Evolutionary conservation across 2,329 filamentous ascomycete species (phyloP), one percentile per base, ranked within the genome.

Genomic region (Alternaria sp.): DNA sequence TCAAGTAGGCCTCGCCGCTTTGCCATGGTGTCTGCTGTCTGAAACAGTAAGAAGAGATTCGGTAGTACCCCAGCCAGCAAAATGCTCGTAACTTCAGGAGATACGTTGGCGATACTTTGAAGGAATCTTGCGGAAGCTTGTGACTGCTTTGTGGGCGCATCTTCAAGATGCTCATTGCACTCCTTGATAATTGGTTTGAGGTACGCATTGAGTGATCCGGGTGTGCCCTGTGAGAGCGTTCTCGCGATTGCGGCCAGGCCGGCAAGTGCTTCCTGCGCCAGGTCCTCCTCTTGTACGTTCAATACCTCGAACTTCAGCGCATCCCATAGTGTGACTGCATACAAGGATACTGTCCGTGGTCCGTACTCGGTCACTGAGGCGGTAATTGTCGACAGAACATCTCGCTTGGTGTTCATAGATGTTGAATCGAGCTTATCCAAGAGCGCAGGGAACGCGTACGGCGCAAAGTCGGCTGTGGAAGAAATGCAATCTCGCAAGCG

Each of bases 401-500:
- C 88, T 76, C 86, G 84, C 83, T 90, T 90, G 17, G 88, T 88
- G 72, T 88, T 89, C 61, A 85, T 81, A 2, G 87, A 89, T 3
- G 86, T 89, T 2, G 88, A 89, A 68, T 90, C 88, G 33, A 90
- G 80, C 70, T 90, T 90, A 67, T 90, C 88, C 31, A 90, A 75
- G 50, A 90, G 79, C 14, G 86, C 83, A n/a, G 88, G 87, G 65
- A 90, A 88, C 3, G 87, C 81, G 67, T 88, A 85, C 1, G 86
- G 86, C n/a, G 88, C 87, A 71, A 90, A 89, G 44, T 83, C 80
- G 3, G 81, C 79, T 0, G 84, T 88, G 6, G 87, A 84, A 6
- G 87, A 81, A 58, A 90, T 86, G 70, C 88, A 90, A 41, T 86
- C 84, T 61, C 86, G 81, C 13, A 90, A 72, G 28, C 88, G 82